These are phyloP conservation scores for rapeseed (Brassica napus) DNA, from an alignment of 345 rosid genomes.

Conservation along the genomic window Da-Ae NC_063452.1:4831501-4832000, in stretches of 20 bases:
- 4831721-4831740: slow-evolving; percentile 15
- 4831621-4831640: slow-evolving; percentile 33
- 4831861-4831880: neutral
- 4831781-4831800: slow-evolving; percentile 6
- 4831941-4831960: neutral
- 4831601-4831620: slow-evolving; percentile 36
- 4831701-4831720: neutral
- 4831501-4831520: slow-evolving; percentile 46
- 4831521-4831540: slow-evolving; percentile 41
- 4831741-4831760: slow-evolving; percentile 25
- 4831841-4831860: slow-evolving; percentile 38
- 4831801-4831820: neutral
- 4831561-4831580: slow-evolving; percentile 88
- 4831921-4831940: neutral
- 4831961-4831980: slow-evolving; percentile 30
- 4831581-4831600: slow-evolving; percentile 50
- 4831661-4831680: slow-evolving; percentile 29
- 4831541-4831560: slow-evolving; percentile 71
- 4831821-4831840: slow-evolving; percentile 42
- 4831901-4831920: neutral
- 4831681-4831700: neutral
- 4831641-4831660: slow-evolving; percentile 30
- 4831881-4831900: neutral
- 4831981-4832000: slow-evolving; percentile 76
- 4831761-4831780: slow-evolving; percentile 18